A percentile compares a stretch with the other conserved stretches of the same genome.
These are phyloP conservation scores for Amanita pseudoporphyria DNA, from an alignment of 768 basidiomycete genomes.

Conservation along the genomic window DNA sequence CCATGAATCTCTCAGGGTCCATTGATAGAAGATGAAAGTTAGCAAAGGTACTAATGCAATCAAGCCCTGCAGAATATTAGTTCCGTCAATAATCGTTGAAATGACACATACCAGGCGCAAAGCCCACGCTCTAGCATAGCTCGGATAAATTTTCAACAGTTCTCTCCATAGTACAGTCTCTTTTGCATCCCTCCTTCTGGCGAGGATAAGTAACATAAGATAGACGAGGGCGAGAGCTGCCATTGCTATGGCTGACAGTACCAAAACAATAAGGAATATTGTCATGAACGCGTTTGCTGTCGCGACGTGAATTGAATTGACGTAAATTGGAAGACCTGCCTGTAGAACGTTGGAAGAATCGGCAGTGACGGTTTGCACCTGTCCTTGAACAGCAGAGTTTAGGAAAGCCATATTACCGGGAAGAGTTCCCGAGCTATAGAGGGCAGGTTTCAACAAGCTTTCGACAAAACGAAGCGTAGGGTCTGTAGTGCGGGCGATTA, in stretches of 20 bases:
- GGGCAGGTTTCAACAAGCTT: neutral
- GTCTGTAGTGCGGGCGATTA: neutral
- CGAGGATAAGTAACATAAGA: conserved; percentile 25
- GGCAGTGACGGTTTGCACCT: conserved; percentile 59
- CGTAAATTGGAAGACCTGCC: conserved; percentile 77
- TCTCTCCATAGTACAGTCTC: conserved; percentile 7
- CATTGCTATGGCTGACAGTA: conserved; percentile 52
- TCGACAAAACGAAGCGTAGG: neutral
- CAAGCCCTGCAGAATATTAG: conserved; percentile 36
- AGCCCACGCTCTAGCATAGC: conserved; percentile 49
- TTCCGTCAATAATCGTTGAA: conserved; percentile 1
- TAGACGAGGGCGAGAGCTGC: conserved; percentile 45
- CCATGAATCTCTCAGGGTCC: conserved; percentile 87
- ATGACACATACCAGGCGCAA: conserved; percentile 50
- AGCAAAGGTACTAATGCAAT: conserved; percentile 58
- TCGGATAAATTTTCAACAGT: conserved; percentile 25
- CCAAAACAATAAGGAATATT: conserved; percentile 65
- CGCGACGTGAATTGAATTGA: conserved; percentile 67
- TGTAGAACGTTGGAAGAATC: conserved; percentile 58
- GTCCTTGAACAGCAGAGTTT: conserved; percentile 19
- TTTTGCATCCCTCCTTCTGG: conserved; percentile 13
- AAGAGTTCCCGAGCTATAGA: neutral
- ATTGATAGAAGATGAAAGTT: conserved; percentile 82
- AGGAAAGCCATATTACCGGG: conserved; percentile 6
- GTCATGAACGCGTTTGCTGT: conserved; percentile 89